Evolutionary conservation across 2,329 filamentous ascomycete species (phyloP).

Genomic region (Sporothrix globosa): DNA sequence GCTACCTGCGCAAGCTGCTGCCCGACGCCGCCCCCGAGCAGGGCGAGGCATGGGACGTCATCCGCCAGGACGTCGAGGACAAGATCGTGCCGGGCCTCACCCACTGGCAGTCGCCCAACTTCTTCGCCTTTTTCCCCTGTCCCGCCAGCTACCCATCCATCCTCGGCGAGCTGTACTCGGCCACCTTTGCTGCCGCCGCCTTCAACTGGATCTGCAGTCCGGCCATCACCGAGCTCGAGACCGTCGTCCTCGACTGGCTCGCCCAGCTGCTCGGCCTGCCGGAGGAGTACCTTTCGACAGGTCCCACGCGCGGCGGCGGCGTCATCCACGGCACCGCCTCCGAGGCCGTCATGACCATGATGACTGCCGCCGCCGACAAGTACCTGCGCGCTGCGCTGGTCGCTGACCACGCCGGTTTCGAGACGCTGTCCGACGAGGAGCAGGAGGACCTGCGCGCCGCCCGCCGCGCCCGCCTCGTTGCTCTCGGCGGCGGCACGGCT

Average conservation of each 20-base stretch:
- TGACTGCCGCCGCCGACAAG: conserved; percentile 84
- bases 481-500: conserved; percentile 75
- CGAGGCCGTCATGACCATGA: conserved; percentile 82
- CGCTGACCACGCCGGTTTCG: conserved; percentile 45
- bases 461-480: conserved; percentile 73
- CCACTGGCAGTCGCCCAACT: conserved; percentile 91
- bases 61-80: conserved; percentile 79
- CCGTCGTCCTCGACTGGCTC: conserved; percentile 89
- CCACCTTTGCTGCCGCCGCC: conserved; percentile 83
- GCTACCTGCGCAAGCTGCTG: conserved; percentile 80
- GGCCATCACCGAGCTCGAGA: conserved; percentile 90
- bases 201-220: conserved; percentile 98
- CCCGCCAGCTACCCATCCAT: conserved; percentile 80
- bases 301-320: conserved; percentile 73
- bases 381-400: conserved; percentile 58
- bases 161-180: conserved; percentile 88
- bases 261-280: conserved; percentile 76
- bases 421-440: conserved; percentile 47
- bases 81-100: conserved; percentile 92
- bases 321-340: conserved; percentile 93
- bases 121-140: conserved; percentile 94
- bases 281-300: conserved; percentile 70
- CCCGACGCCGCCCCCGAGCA: conserved; percentile 66
- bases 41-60: conserved; percentile 74
- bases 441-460: conserved; percentile 71